phyloP scores from a whole-genome alignment of 2,329 filamentous ascomycete species.

The Helotiales sp. region DNA sequence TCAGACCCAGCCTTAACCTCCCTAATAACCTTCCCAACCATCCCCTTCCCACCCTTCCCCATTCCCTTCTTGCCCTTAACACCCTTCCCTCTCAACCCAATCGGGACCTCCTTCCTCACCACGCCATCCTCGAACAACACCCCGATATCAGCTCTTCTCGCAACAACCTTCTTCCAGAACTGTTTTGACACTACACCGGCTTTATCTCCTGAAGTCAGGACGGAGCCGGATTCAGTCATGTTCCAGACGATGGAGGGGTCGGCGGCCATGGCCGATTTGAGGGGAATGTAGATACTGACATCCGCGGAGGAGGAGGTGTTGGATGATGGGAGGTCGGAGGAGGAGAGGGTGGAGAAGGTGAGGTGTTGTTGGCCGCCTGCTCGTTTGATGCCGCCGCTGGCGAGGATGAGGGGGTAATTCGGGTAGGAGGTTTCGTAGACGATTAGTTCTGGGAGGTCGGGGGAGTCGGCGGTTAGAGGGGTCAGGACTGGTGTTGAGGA shows the following conservation, averaged over 20 bases:
- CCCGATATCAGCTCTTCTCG: slow-evolving; percentile 42
- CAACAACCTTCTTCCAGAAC: slow-evolving; percentile 45
- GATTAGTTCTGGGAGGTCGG: slow-evolving; percentile 43
- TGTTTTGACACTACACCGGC: slow-evolving; percentile 34
- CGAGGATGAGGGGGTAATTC: slow-evolving; percentile 44
- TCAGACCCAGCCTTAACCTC: slow-evolving; percentile 33
- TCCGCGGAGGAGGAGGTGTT: slow-evolving; percentile 39
- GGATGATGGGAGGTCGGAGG: slow-evolving; percentile 12
- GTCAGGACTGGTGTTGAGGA: slow-evolving; percentile 30
- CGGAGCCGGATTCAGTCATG: slow-evolving; percentile 38
- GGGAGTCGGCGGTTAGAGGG: slow-evolving; percentile 35
- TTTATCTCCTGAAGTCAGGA: slow-evolving; percentile 37
- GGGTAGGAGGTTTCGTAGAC: slow-evolving; percentile 48
- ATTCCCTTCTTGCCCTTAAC: slow-evolving; percentile 38
- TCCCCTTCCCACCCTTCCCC: slow-evolving; percentile 43
- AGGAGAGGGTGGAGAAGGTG: slow-evolving; percentile 33
- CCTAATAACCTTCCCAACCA: slow-evolving; percentile 24
- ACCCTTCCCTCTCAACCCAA: slow-evolving; percentile 43
- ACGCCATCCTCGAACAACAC: slow-evolving; percentile 44
- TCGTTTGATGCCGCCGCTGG: slow-evolving; percentile 41
- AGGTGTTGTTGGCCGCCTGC: slow-evolving; percentile 40
- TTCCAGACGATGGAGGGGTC: slow-evolving; percentile 39
- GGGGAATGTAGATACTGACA: slow-evolving; percentile 44
- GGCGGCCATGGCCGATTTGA: slow-evolving; percentile 37
- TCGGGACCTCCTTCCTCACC: slow-evolving; percentile 44